Evolutionary conservation across 2,329 filamentous ascomycete species (phyloP).

Genomic region (Pseudogymnoascus sp.): DNA sequence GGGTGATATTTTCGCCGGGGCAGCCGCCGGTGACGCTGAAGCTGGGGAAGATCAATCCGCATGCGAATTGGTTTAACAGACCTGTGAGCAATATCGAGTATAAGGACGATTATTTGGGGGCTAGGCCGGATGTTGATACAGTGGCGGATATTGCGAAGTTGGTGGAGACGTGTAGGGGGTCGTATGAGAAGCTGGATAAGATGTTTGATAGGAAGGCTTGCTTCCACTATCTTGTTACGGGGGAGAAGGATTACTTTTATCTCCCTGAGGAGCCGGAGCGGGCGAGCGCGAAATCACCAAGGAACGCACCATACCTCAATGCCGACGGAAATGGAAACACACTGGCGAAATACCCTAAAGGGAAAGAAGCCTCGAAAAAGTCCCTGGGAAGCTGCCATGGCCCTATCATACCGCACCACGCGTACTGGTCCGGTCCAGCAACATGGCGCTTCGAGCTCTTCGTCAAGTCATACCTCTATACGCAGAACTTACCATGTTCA

Average conservation of each 20-base stretch:
- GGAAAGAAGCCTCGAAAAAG: slow-evolving; percentile 33
- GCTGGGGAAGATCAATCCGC: slow-evolving; percentile 41
- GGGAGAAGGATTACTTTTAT: slow-evolving; percentile 42
- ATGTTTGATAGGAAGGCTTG: slow-evolving; percentile 47
- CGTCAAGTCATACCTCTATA: slow-evolving; percentile 49
- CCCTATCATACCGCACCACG: slow-evolving; percentile 47
- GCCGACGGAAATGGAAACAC: slow-evolving; percentile 29
- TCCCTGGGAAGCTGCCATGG: slow-evolving; percentile 43
- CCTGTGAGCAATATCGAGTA: slow-evolving; percentile 41
- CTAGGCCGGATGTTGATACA: slow-evolving; percentile 43
- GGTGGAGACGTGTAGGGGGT: slow-evolving; percentile 45
- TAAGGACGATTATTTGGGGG: slow-evolving; percentile 44
- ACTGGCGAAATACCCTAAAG: slow-evolving; percentile 26
- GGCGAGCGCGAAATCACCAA: slow-evolving; percentile 27
- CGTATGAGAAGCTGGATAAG: slow-evolving; percentile 44
- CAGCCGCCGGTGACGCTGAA: slow-evolving; percentile 33
- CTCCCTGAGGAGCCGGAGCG: slow-evolving; percentile 31
- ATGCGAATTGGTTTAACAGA: slow-evolving; percentile 47
- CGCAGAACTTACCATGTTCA: slow-evolving; percentile 47
- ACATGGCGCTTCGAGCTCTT: slow-evolving; percentile 50
- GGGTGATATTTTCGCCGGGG: neutral
- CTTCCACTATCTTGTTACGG: slow-evolving; percentile 41
- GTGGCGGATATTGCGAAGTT: slow-evolving; percentile 44
- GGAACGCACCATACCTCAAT: slow-evolving; percentile 26
- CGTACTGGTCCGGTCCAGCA: slow-evolving; percentile 49